Percentiles rank a stretch among this genome's conserved stretches.
Evolutionary conservation across 129 eudicot species (phyloP).

Genomic region (Saussurea involucrata): DNA sequence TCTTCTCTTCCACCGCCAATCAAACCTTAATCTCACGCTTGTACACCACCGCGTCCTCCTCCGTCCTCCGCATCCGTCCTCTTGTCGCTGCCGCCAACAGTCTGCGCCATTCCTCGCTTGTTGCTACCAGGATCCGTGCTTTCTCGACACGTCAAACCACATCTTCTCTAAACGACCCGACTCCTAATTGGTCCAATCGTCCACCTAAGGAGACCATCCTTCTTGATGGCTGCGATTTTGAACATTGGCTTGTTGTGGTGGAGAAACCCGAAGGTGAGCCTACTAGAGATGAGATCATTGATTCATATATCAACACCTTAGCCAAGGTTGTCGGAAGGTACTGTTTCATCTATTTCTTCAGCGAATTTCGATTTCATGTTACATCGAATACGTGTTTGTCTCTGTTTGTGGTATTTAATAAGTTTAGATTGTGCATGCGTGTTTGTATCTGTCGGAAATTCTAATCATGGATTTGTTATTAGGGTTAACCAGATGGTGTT

Average conservation of each 20-base stretch:
- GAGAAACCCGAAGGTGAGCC: conserved; percentile 76
- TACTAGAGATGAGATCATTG: conserved; percentile 80
- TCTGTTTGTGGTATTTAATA: neutral
- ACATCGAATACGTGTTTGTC: neutral
- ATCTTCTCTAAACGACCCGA: conserved; percentile 70
- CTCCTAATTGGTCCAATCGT: conserved; percentile 88
- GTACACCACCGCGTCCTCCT: conserved; percentile 26
- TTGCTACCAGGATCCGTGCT: conserved; percentile 30
- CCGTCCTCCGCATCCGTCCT: conserved; percentile 55
- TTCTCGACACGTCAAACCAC: conserved; percentile 61
- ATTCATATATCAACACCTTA: conserved; percentile 63
- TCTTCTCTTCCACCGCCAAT: conserved; percentile 38
- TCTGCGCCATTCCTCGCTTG: conserved; percentile 28
- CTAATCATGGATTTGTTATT: neutral
- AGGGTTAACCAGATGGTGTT: neutral
- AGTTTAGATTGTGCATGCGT: neutral
- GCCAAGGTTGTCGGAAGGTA: conserved; percentile 78
- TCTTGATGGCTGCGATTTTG: conserved; percentile 93
- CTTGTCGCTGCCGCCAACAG: conserved; percentile 32
- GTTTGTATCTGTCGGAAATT: neutral
- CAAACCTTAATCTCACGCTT: conserved; percentile 34
- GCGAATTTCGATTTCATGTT: neutral
- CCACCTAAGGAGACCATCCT: conserved; percentile 95
- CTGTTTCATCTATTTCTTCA: neutral
- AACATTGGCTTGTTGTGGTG: conserved; percentile 89